These are phyloP conservation scores for Ogataea pini DNA, from an alignment of 805 yeast species.

Conservation along the genomic window DNA sequence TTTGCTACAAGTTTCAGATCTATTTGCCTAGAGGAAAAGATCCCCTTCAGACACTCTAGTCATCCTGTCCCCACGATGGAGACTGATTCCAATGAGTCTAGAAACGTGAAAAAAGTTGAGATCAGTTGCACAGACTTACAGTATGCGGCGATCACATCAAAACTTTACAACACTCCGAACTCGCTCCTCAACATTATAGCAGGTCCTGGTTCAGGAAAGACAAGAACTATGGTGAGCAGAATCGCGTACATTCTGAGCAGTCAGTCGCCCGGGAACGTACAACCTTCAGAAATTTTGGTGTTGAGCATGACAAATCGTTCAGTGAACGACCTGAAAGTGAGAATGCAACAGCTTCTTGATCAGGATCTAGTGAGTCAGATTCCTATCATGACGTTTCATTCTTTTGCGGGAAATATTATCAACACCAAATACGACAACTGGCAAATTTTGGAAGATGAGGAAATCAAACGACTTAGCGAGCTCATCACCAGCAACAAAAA, in stretches of 20 bases:
- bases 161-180: slow-evolving; percentile 34
- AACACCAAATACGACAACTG: slow-evolving; percentile 37
- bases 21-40: no score
- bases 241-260: slow-evolving; percentile 47
- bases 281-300: slow-evolving; percentile 58
- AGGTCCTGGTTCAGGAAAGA: slow-evolving; percentile 79
- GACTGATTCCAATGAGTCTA: neutral
- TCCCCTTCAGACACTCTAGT: neutral
- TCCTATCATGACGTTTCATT: slow-evolving; percentile 61
- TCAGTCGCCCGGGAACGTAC: slow-evolving; percentile 31
- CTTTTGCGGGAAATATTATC: slow-evolving; percentile 54
- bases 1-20: no score
- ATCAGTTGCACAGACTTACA: slow-evolving; percentile 16
- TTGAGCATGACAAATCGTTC: slow-evolving; percentile 71
- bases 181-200: slow-evolving; percentile 55
- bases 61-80: neutral
- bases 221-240: slow-evolving; percentile 56
- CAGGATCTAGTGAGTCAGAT: slow-evolving; percentile 36
- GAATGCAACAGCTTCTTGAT: slow-evolving; percentile 37
- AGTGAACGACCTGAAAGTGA: slow-evolving; percentile 47
- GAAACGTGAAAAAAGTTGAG: slow-evolving; percentile 9
- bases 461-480: slow-evolving; percentile 21
- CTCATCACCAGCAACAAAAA: slow-evolving; percentile 6
- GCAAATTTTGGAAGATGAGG: slow-evolving; percentile 52
- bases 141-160: slow-evolving; percentile 42